Conservation (phyloP, 208 protist species). For the Tritrichomonas foetus region DNA sequence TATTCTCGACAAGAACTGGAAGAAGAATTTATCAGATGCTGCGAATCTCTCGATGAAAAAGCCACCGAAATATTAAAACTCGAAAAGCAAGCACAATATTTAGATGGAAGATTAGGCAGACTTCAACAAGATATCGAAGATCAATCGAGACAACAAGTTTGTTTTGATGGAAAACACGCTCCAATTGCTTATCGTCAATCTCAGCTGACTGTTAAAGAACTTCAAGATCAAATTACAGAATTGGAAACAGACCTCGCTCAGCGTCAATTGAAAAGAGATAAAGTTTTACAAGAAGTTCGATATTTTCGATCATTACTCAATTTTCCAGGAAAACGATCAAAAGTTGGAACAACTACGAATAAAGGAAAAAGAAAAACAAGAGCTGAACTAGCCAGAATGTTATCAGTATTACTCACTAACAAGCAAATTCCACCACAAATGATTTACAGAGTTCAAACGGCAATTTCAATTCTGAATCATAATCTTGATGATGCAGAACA, state of each 20-base stretch:
- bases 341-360: too few relatives aligned
- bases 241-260: constrained; percentile 22
- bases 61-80: neutral
- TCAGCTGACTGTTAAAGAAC: constrained; percentile 2
- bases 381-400: neutral
- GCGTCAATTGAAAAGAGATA: neutral
- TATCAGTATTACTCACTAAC: neutral
- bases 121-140: constrained; percentile 38
- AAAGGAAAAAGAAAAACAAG: neutral
- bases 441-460: neutral
- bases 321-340: neutral
- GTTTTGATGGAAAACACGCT: neutral
- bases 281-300: neutral
- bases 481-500: neutral
- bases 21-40: neutral
- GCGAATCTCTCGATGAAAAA: constrained; percentile 17
- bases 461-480: neutral
- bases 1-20: neutral
- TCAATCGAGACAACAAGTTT: neutral
- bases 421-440: neutral
- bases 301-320: constrained; percentile 30
- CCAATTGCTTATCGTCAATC: constrained; percentile 5
- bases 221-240: constrained; percentile 12
- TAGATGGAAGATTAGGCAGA: neutral
- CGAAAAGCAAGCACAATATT: neutral